Conservation (phyloP, 2,329 filamentous ascomycete species). For the Fusarium buharicum region DNA sequence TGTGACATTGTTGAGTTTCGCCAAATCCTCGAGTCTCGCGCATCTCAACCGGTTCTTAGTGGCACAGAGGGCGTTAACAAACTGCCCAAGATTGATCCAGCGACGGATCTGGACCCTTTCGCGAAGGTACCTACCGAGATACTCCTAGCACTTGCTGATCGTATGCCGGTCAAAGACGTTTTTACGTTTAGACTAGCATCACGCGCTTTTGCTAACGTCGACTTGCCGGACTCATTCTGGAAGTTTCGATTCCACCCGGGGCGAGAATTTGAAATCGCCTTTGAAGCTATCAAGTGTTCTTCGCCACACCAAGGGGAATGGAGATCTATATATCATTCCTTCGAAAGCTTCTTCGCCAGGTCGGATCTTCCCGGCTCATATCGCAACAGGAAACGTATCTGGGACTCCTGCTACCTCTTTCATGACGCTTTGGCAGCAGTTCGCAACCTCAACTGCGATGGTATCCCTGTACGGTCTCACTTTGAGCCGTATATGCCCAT, state of each 20-base stretch:
- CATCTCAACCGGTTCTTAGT: accelerated
- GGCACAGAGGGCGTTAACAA: too few species aligned
- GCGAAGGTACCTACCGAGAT: background rate
- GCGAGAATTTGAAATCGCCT: background rate
- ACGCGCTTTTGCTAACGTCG: background rate
- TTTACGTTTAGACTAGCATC: background rate
- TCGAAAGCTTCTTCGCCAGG: background rate
- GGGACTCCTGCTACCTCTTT: background rate
- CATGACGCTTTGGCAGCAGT: background rate
- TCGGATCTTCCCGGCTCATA: too few species aligned
- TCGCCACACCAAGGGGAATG: background rate
- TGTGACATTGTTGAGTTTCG: background rate
- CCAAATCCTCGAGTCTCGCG: background rate
- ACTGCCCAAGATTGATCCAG: background rate
- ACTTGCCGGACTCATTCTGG: background rate
- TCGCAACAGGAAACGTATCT: background rate
- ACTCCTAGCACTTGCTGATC: background rate
- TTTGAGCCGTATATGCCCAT: background rate
- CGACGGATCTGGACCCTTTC: background rate
- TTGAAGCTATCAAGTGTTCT: background rate
- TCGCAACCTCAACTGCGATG: background rate
- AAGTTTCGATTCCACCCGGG: background rate
- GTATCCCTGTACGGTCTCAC: background rate
- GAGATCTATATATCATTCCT: background rate
- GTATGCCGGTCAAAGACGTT: background rate